Evolutionary conservation across 257 asterid species (phyloP).

Genomic region (Plantago elongata): DNA sequence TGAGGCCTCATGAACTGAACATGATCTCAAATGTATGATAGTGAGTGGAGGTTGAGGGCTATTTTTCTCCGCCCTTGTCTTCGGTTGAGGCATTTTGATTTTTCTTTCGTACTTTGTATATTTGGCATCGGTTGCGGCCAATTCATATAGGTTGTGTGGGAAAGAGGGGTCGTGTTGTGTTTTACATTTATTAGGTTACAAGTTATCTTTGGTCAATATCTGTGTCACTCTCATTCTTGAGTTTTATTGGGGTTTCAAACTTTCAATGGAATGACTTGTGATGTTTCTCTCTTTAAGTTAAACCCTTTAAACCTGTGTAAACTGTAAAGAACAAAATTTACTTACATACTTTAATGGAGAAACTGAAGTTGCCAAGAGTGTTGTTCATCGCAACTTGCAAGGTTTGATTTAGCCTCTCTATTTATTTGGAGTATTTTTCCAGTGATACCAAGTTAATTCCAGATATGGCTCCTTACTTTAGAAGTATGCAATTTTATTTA

Average conservation of each 20-base stretch:
- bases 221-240: constrained; percentile 15
- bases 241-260: constrained; percentile 18
- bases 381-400: too few species aligned
- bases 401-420: too few species aligned
- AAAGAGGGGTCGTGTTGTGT: constrained; percentile 34
- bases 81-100: constrained; percentile 34
- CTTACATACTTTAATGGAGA: too few species aligned
- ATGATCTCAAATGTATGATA: constrained; percentile 49
- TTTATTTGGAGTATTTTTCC: too few species aligned
- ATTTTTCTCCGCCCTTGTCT: constrained; percentile 50
- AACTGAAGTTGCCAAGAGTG: too few species aligned
- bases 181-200: constrained; percentile 17
- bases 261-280: neutral
- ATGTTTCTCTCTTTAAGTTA: too few species aligned
- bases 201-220: constrained; percentile 22
- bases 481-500: too few species aligned
- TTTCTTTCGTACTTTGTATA: constrained; percentile 27
- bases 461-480: too few species aligned
- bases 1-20: constrained; percentile 84
- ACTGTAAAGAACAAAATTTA: constrained; percentile 19
- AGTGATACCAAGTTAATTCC: too few species aligned
- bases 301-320: constrained; percentile 20
- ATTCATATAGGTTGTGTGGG: constrained; percentile 36
- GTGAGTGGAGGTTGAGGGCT: constrained; percentile 54
- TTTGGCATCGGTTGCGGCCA: constrained; percentile 28